Evolutionary conservation across 2,329 filamentous ascomycete species (phyloP), one percentile per base, ranked within the genome.

Genomic region (Ophiostoma montium): DNA sequence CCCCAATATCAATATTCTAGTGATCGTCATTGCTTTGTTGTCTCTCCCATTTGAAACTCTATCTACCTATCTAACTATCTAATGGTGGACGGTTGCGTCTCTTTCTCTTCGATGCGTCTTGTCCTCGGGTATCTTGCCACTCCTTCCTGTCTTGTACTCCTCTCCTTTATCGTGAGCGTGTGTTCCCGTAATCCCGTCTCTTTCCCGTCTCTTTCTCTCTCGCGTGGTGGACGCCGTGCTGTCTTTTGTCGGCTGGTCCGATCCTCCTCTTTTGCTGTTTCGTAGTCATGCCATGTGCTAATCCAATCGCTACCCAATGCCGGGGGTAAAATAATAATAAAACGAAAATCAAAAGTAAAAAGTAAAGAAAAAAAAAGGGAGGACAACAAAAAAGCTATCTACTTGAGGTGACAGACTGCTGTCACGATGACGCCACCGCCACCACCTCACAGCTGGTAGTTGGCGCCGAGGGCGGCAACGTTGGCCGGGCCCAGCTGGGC

Each of bases 401-500:
- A 42, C 23, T n/a, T n/a, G n/a, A n/a, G n/a, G n/a, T n/a, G n/a
- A n/a, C n/a, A n/a, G n/a, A n/a, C n/a, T n/a, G 30, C 39, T 42
- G 30, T 42, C 39, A n/a, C n/a, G 23, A 42, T 23, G 19, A 27
- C 21, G 38, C 21, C 30, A 2, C n/a, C 13, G 15, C 9, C 7
- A 35, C 10, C 15, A 35, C 13, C 35, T 21, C 30, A 42, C 15
- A 42, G 12, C 19, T 60, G 62, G 59, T 78, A 80, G 23, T 66
- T 69, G 35, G 62, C 55, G 55, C 67, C 68, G 44, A 80, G 63
- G 16, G 65, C 65, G 53, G 74, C 67, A 51, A 69, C 71, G 51
- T 78, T 72, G 46, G 67, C 63, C 10, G 69, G 63, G 45, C 67
- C 65, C 57, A 80, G 60, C 55, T 72, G 72, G 16, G 60, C 59